Conservation (phyloP, 2,329 filamentous ascomycete genomes). For the Alternaria panax region DNA sequence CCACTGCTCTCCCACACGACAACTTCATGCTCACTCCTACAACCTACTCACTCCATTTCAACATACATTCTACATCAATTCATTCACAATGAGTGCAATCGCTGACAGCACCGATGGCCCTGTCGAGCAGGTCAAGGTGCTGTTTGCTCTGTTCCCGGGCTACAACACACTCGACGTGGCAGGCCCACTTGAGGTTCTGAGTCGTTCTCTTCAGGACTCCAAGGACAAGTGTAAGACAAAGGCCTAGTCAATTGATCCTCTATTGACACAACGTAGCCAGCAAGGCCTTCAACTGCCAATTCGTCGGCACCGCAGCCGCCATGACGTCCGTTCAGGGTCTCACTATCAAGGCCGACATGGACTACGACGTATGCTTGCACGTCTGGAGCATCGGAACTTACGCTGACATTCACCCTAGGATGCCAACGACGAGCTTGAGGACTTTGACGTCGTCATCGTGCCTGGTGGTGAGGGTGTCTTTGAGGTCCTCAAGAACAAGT, state of each 20-base stretch:
- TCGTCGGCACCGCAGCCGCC: conserved; percentile 56
- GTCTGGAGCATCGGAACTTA: not conserved
- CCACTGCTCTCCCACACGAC: conserved; percentile 28
- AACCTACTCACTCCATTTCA: conserved; percentile 26
- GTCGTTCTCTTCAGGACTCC: conserved; percentile 61
- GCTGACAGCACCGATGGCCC: conserved; percentile 48
- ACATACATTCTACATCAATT: conserved; percentile 23
- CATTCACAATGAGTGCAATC: conserved; percentile 52
- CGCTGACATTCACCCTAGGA: conserved; percentile 53
- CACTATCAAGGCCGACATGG: conserved; percentile 75
- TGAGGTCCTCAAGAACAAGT: conserved; percentile 70
- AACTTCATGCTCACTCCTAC: conserved; percentile 25
- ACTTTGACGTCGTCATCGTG: conserved; percentile 81
- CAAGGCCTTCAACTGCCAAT: conserved; percentile 63
- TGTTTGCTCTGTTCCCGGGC: conserved; percentile 64
- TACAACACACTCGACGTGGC: conserved; percentile 66
- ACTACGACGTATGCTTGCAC: conserved; percentile 62
- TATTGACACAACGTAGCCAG: conserved; percentile 51
- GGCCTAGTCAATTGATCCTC: conserved; percentile 9
- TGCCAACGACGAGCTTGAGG: conserved; percentile 73
- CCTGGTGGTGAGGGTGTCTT: conserved; percentile 72
- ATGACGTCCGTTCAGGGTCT: conserved; percentile 68
- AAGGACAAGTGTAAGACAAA: conserved; percentile 58
- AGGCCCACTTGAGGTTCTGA: conserved; percentile 66
- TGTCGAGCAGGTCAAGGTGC: conserved; percentile 69